These are phyloP conservation scores for Emergomyces pasteurianus DNA, from an alignment of 2,329 filamentous ascomycete genomes.

Conservation along the genomic window DNA sequence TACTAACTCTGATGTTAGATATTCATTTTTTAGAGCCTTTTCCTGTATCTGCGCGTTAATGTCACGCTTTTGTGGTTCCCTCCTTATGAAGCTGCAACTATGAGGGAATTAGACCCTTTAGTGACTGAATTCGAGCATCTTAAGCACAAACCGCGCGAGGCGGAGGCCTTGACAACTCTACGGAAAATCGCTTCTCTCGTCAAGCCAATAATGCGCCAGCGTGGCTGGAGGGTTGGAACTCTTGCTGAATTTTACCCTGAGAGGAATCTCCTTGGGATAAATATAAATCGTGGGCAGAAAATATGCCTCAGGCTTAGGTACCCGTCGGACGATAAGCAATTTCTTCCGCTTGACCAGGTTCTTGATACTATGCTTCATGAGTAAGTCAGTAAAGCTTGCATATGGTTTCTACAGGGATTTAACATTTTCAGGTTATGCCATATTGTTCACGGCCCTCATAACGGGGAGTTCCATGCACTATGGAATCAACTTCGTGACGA, in stretches of 20 bases:
- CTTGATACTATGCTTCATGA: constrained; percentile 92
- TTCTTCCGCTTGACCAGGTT: constrained; percentile 67
- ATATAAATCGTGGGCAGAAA: constrained; percentile 62
- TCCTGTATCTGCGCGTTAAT: neutral
- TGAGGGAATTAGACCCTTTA: constrained; percentile 37
- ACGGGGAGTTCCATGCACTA: constrained; percentile 67
- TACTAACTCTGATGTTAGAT: no score
- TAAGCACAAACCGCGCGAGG: constrained; percentile 35
- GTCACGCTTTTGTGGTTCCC: neutral
- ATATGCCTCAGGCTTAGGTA: constrained; percentile 77
- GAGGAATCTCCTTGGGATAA: constrained; percentile 64
- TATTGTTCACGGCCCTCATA: constrained; percentile 71
- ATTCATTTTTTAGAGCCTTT: neutral
- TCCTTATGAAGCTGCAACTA: neutral
- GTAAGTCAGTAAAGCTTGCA: constrained; percentile 21
- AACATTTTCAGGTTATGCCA: constrained; percentile 52
- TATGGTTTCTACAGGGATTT: constrained; percentile 8
- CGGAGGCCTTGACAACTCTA: constrained; percentile 49
- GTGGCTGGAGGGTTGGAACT: constrained; percentile 65
- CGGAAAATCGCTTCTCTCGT: constrained; percentile 77
- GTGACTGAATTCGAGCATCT: constrained; percentile 43
- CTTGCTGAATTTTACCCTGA: constrained; percentile 81
- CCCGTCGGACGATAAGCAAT: constrained; percentile 59
- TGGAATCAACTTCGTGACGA: constrained; percentile 88
- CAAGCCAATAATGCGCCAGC: constrained; percentile 87